Conservation (phyloP, 139 green algal species). For the Chlorella sorokiniana region DNA sequence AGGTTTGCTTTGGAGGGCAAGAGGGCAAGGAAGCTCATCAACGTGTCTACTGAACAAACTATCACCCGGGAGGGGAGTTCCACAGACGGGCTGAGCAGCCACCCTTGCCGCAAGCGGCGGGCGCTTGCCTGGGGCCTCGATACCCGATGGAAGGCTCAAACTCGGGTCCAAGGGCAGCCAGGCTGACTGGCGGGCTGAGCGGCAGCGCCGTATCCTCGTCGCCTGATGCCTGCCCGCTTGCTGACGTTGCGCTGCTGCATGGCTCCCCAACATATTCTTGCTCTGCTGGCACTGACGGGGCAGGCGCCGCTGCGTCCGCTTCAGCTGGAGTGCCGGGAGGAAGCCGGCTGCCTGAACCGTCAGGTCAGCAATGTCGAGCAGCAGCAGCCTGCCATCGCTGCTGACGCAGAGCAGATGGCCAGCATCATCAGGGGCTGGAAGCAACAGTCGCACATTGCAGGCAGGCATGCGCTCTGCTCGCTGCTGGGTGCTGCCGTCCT, state of each 20-base stretch:
- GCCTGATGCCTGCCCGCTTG: background rate
- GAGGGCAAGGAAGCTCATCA: background rate
- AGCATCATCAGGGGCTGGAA: background rate
- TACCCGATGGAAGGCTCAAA: background rate
- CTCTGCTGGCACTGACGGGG: too few species aligned
- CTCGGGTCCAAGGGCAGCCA: background rate
- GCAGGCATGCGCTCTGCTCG: background rate
- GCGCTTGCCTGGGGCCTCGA: background rate
- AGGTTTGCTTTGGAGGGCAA: background rate
- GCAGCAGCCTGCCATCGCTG: background rate
- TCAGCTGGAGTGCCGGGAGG: constrained; percentile 10
- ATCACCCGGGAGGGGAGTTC: too few species aligned
- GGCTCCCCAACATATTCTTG: too few species aligned
- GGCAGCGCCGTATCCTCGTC: background rate
- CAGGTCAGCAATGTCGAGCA: background rate
- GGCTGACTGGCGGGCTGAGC: too few species aligned
- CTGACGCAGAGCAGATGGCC: background rate
- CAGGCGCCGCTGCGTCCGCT: background rate
- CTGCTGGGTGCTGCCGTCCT: constrained; percentile 1
- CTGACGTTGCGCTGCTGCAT: background rate
- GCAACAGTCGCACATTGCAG: constrained; percentile 19
- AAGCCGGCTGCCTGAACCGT: background rate
- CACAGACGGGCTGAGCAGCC: too few species aligned
- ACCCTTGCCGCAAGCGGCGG: too few species aligned
- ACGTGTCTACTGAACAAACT: too few species aligned